Evolutionary conservation across 495 filamentous ascomycete genomes (phyloP).

Genomic region (Penicillium samsonianum): DNA sequence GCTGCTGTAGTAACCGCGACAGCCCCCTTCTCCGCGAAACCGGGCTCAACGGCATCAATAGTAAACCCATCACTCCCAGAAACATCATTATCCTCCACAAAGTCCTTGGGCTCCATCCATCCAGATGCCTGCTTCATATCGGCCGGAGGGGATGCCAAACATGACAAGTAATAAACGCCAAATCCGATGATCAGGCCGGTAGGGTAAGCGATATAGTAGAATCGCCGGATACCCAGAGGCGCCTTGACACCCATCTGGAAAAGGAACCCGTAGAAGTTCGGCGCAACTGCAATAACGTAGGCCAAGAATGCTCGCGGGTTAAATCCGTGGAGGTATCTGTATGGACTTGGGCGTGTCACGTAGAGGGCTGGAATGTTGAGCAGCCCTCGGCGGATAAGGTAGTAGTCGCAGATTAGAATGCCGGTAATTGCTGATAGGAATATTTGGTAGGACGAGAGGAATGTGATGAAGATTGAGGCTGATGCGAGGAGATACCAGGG

Average conservation of each 20-base stretch:
- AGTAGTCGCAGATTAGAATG: slow-evolving; percentile 37
- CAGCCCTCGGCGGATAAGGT: slow-evolving; percentile 30
- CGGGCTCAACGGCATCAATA: slow-evolving; percentile 1
- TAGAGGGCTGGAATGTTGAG: slow-evolving; percentile 33
- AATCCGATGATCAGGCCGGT: slow-evolving; percentile 34
- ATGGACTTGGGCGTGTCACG: slow-evolving; percentile 20
- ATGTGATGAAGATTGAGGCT: slow-evolving; percentile 35
- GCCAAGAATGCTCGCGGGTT: slow-evolving; percentile 28
- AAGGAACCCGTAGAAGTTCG: slow-evolving; percentile 41
- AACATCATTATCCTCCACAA: slow-evolving; percentile 28
- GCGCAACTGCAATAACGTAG: slow-evolving; percentile 32
- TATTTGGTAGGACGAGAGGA: slow-evolving; percentile 37
- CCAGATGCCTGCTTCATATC: slow-evolving; percentile 23
- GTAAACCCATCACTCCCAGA: not conserved
- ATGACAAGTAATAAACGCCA: slow-evolving; percentile 25
- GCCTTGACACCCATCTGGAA: slow-evolving; percentile 40
- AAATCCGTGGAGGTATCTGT: slow-evolving; percentile 28
- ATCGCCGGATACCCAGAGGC: slow-evolving; percentile 29
- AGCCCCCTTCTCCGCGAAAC: slow-evolving; percentile 1
- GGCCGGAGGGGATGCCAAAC: slow-evolving; percentile 17
- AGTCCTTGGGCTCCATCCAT: slow-evolving; percentile 41
- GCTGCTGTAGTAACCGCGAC: not conserved
- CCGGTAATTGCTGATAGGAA: slow-evolving; percentile 39
- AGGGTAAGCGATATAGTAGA: slow-evolving; percentile 40
- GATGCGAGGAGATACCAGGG: slow-evolving; percentile 38